Conservation (phyloP, 805 yeast genomes). For the Lipomyces mesembrius region DNA sequence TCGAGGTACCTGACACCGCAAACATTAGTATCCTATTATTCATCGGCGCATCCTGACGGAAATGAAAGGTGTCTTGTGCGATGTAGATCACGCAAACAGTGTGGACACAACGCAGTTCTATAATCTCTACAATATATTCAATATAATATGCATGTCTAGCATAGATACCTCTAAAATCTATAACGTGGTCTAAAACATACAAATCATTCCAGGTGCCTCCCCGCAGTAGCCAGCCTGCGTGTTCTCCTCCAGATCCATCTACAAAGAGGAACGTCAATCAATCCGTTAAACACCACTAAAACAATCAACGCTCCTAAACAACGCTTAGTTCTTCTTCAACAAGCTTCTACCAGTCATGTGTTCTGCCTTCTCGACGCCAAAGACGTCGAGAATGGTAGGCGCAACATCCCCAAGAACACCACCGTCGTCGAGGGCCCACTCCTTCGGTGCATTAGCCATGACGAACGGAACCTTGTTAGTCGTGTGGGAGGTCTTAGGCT, state of each 20-base stretch:
- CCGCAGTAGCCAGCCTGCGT: conserved; percentile 1
- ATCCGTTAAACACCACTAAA: neutral
- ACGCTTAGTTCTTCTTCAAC: conserved; percentile 18
- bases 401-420: conserved; percentile 41
- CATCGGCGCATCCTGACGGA: no score
- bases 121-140: neutral
- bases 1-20: no score
- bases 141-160: neutral
- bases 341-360: conserved; percentile 38
- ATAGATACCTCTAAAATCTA: neutral
- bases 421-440: conserved; percentile 34
- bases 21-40: no score
- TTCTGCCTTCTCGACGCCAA: conserved; percentile 37
- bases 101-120: neutral
- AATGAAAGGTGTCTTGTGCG: no score
- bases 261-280: neutral
- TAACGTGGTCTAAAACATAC: neutral
- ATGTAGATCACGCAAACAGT: neutral
- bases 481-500: conserved; percentile 39
- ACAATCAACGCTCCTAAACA: neutral
- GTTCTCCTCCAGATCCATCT: neutral
- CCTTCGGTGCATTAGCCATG: conserved; percentile 38
- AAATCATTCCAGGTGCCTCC: neutral
- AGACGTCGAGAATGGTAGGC: conserved; percentile 37
- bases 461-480: conserved; percentile 39